Percentiles rank a stretch among this genome's conserved stretches.
Evolutionary conservation across 306 rosid genomes (phyloP).

Genomic region (Cucumis melo): DNA sequence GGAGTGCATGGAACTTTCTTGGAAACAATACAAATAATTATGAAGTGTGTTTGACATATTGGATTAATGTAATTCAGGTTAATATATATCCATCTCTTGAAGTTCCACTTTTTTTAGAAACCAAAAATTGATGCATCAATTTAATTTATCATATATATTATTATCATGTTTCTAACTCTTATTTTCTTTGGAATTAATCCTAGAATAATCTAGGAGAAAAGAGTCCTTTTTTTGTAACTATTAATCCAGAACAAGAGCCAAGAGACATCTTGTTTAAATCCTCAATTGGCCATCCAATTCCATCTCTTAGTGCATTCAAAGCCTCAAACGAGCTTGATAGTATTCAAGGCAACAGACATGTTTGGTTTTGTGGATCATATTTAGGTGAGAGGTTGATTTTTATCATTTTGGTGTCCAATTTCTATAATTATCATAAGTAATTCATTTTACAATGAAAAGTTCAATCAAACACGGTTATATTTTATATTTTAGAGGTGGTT

Average conservation of each 20-base stretch:
- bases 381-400: constrained; percentile 25
- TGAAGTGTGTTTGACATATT: constrained; percentile 65
- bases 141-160: too few relatives aligned
- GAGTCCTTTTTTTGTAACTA: constrained; percentile 52
- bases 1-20: constrained; percentile 95
- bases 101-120: too few relatives aligned
- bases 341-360: constrained; percentile 80
- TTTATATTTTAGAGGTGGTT: too few relatives aligned
- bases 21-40: constrained; percentile 41
- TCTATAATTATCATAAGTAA: too few relatives aligned
- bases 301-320: constrained; percentile 69
- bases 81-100: background rate
- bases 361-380: constrained; percentile 87
- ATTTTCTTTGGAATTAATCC: background rate
- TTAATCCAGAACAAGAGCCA: constrained; percentile 63
- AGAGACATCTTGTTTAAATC: constrained; percentile 49
- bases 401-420: too few relatives aligned
- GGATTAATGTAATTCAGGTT: constrained; percentile 90
- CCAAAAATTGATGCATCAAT: too few relatives aligned
- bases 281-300: constrained; percentile 77
- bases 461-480: too few relatives aligned
- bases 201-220: constrained; percentile 62
- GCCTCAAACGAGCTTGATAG: constrained; percentile 46
- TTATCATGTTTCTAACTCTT: too few relatives aligned
- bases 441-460: too few relatives aligned